Evolutionary conservation across 306 rosid species (phyloP).

Genomic region (Fagus sylvatica): DNA sequence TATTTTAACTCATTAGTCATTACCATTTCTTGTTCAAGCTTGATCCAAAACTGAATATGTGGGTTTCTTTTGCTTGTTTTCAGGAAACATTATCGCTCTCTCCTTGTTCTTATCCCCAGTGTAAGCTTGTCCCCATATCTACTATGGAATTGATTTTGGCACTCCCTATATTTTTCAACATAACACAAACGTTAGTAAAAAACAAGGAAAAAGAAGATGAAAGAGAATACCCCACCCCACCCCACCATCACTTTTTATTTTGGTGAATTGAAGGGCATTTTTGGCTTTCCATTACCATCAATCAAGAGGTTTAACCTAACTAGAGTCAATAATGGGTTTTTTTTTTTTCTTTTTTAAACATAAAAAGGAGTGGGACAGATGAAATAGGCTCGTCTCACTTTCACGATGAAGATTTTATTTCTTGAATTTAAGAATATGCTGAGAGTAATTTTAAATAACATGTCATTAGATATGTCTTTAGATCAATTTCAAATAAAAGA

Average conservation of each 20-base stretch:
- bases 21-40: background rate
- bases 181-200: background rate
- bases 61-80: constrained; percentile 17
- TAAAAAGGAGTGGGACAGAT: too few relatives aligned
- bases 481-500: too few relatives aligned
- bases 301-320: background rate
- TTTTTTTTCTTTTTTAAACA: too few relatives aligned
- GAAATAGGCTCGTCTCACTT: too few relatives aligned
- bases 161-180: background rate
- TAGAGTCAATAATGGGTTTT: background rate
- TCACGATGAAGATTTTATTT: too few relatives aligned
- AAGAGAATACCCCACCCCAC: too few relatives aligned
- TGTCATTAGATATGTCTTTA: too few relatives aligned
- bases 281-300: too few relatives aligned
- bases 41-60: background rate
- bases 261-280: background rate
- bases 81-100: constrained; percentile 84
- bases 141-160: background rate
- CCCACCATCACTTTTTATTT: background rate
- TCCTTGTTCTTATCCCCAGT: constrained; percentile 74
- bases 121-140: constrained; percentile 47
- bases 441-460: too few relatives aligned
- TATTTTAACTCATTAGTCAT: background rate
- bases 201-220: background rate
- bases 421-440: too few relatives aligned